Conservation (phyloP, 2,329 filamentous ascomycete species). For the Ascochyta koolunga region DNA sequence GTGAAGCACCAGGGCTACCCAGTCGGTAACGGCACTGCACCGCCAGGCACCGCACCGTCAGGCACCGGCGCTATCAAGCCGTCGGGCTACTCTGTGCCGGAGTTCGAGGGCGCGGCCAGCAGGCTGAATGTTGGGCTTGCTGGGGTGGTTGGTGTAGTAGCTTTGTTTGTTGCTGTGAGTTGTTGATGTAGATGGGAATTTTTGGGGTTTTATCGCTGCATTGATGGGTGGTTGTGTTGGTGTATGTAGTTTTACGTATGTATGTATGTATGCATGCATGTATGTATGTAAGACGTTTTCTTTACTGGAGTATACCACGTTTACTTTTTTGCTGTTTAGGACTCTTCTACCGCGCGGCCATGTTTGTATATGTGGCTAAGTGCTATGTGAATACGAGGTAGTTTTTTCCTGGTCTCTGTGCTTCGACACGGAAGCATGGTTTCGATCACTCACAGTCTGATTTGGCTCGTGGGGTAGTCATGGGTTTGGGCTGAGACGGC, state of each 20-base stretch:
- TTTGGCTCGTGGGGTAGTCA: too few species aligned
- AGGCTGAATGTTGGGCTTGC: conserved; percentile 28
- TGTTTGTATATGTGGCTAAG: too few species aligned
- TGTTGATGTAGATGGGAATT: conserved; percentile 23
- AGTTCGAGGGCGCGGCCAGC: conserved; percentile 37
- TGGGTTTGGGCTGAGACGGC: too few species aligned
- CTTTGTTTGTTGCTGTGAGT: background rate
- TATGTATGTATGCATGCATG: background rate
- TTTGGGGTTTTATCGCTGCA: conserved; percentile 32
- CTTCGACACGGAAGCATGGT: too few species aligned
- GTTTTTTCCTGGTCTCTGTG: too few species aligned
- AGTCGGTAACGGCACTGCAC: conserved; percentile 8
- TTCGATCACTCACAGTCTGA: too few species aligned
- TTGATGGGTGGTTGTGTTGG: conserved; percentile 15
- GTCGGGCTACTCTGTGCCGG: conserved; percentile 14
- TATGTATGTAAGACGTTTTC: background rate
- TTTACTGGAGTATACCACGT: too few species aligned
- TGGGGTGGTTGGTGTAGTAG: conserved; percentile 14
- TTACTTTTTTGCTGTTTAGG: too few species aligned
- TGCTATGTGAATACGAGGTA: too few species aligned
- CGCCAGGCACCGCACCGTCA: conserved; percentile 17
- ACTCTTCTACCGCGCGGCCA: too few species aligned
- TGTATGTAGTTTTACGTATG: background rate
- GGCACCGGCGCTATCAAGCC: conserved; percentile 19
- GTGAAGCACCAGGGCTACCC: conserved; percentile 13